A percentile compares a stretch with the other conserved stretches of the same genome.
phyloP scores from a whole-genome alignment of 225 moss, liverwort and hornwort species.

The Sphagnum tenellum region DNA sequence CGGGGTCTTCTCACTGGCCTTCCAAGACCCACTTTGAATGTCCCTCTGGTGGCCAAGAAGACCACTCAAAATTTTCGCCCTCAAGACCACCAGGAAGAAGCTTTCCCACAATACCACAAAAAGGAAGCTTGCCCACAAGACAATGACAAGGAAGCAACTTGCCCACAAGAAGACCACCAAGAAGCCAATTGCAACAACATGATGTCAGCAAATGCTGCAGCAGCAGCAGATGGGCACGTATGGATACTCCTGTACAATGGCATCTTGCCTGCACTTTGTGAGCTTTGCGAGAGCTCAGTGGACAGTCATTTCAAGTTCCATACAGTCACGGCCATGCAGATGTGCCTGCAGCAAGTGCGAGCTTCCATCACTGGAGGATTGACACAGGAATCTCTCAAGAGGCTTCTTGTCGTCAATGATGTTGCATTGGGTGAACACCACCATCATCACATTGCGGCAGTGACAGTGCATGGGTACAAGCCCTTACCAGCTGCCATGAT shows the following conservation, averaged over 20 bases:
- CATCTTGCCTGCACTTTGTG: constrained; percentile 80
- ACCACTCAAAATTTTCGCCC: too few relatives aligned
- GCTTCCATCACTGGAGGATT: constrained; percentile 68
- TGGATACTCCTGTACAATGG: constrained; percentile 94
- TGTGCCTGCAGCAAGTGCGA: constrained; percentile 95
- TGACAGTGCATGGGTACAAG: constrained; percentile 29
- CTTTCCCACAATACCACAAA: too few relatives aligned
- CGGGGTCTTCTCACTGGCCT: constrained; percentile 82
- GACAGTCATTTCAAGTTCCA: constrained; percentile 99
- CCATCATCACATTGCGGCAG: constrained; percentile 12
- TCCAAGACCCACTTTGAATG: constrained; percentile 58
- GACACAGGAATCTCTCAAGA: constrained; percentile 35
- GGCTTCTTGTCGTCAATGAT: constrained; percentile 13
- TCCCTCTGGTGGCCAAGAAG: constrained; percentile 33
- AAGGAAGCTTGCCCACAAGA: background rate
- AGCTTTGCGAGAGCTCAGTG: constrained; percentile 73
- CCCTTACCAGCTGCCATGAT: constrained; percentile 52
- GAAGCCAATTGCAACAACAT: background rate
- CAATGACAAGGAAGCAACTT: background rate
- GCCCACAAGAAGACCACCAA: background rate
- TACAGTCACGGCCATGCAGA: constrained; percentile 87
- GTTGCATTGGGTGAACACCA: constrained; percentile 8
- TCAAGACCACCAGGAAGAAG: background rate
- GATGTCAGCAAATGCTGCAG: too few relatives aligned
- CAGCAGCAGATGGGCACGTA: constrained; percentile 21